Percentiles rank a stretch among this genome's conserved stretches.
Evolutionary conservation across 192 early-diverging fungal species (phyloP).

Genomic region (Ambispora gerdemannii): DNA sequence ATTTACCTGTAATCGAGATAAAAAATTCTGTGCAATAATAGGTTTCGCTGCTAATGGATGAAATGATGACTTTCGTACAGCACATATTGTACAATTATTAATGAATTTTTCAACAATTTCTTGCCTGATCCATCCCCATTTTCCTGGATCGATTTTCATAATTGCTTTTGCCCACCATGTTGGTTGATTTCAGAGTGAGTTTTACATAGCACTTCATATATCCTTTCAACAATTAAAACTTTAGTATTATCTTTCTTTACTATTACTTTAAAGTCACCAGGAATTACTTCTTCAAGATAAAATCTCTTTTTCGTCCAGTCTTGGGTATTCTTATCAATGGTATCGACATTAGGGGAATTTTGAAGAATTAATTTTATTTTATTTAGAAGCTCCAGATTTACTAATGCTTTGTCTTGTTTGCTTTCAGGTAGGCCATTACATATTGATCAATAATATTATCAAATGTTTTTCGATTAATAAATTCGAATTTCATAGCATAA

Average conservation of each 20-base stretch:
- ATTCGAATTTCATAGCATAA: constrained; percentile 8
- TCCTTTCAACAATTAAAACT: constrained; percentile 4
- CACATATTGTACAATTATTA: constrained; percentile 14
- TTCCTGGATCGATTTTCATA: not conserved
- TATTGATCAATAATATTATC: constrained; percentile 1
- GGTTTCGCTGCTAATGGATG: constrained; percentile 8
- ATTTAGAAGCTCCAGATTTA: not conserved
- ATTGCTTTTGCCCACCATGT: constrained; percentile 1
- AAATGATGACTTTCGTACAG: not conserved
- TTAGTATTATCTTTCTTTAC: not conserved
- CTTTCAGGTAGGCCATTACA: not conserved
- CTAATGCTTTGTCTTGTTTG: constrained; percentile 12
- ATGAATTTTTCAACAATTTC: not conserved
- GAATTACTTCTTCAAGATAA: not conserved
- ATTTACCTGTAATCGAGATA: constrained; percentile 17
- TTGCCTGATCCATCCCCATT: constrained; percentile 4
- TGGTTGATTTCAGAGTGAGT: not conserved
- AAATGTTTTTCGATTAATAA: not conserved
- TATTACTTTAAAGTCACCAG: not conserved
- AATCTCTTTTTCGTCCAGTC: not conserved
- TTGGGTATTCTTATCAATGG: not conserved
- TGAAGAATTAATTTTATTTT: constrained; percentile 1
- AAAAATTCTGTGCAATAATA: constrained; percentile 18
- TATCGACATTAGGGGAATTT: not conserved
- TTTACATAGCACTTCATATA: constrained; percentile 6